Evolutionary conservation across 2,329 filamentous ascomycete genomes (phyloP), one percentile per base, ranked within the genome.

Genomic region (Sporothrix protearum): DNA sequence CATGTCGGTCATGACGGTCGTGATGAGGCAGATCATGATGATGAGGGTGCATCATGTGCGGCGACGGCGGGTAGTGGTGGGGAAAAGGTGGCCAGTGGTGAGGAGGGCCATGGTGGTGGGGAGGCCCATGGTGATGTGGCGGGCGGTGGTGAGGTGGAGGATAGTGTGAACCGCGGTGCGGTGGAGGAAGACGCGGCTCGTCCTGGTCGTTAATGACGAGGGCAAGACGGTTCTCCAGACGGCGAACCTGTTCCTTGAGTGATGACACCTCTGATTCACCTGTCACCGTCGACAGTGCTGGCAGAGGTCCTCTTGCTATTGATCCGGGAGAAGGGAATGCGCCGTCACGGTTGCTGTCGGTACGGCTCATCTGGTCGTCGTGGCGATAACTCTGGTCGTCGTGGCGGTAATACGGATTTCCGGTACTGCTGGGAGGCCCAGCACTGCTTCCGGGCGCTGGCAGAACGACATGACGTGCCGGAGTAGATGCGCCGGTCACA

Each of bases 171-270:
- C 68, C 68, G 19, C 59, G 66, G 36, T 69, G 67, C 28, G 25
- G 71, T 16, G 67, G 69, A 19, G 69, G 61, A 2, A 28, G 53
- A 33, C 16, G 68, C 1, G 68, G 59, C 39, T 72, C 68, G 19
- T 73, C 71, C 14, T 72, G 69, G 25, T 71, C 71, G 66, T 71
- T 59, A 74, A 72, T 77, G 75, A 22, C 73, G 72, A 75, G 77
- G 6, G 78, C 78, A 2, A 84, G 75, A 73, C 82, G 80, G 22
- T 82, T 78, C 77, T 86, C 83, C 8, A 86, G 81, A 9, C 83
- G 77, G 47, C 74, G 77, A 19, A 86, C 81, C 71, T 80, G 79
- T 14, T 73, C 75, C 72, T 77, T 81, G 74, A 86, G 76, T 0
- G 77, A 76, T 30, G 83, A 79, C 12, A 83, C 68, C 45, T 84